Evolutionary conservation across 352 stramenopile species (phyloP).

Genomic region (Phytophthora quininea): DNA sequence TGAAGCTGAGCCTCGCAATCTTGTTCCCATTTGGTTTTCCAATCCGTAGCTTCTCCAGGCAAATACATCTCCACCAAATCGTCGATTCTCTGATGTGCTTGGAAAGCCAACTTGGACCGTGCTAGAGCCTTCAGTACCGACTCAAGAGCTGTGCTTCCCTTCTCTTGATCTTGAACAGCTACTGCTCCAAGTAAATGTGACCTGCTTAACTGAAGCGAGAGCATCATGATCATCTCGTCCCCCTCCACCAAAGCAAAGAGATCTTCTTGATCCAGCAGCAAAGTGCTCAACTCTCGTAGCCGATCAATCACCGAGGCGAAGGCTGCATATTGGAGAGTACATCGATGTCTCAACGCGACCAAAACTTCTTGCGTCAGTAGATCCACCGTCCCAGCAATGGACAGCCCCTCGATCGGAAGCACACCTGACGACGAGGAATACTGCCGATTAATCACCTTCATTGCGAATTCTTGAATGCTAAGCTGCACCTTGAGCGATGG

Average conservation of each 20-base stretch:
- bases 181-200: slow-evolving; percentile 2
- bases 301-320: slow-evolving; percentile 10
- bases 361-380: slow-evolving; percentile 5
- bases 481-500: too few species aligned
- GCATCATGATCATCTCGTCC: slow-evolving; percentile 7
- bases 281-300: slow-evolving; percentile 5
- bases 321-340: not conserved
- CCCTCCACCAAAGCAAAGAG: slow-evolving; percentile 8
- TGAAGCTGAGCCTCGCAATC: slow-evolving; percentile 2
- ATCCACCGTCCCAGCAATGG: slow-evolving; percentile 10
- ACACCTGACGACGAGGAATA: slow-evolving; percentile 3
- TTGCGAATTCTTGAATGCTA: too few species aligned
- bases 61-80: slow-evolving; percentile 11
- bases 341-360: slow-evolving; percentile 6
- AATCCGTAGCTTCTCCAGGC: slow-evolving; percentile 1
- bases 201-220: slow-evolving; percentile 10
- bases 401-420: slow-evolving; percentile 1
- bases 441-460: slow-evolving; percentile 1
- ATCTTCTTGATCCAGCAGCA: slow-evolving; percentile 5
- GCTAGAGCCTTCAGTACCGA: not conserved
- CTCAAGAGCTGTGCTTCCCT: not conserved
- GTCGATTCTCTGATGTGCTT: slow-evolving; percentile 10
- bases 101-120: slow-evolving; percentile 7
- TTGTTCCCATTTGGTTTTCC: slow-evolving; percentile 6
- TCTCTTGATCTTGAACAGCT: too few species aligned